Evolutionary conservation across 1,284 basidiomycete species (phyloP).

Genomic region (Pulchroboletus neoregius): DNA sequence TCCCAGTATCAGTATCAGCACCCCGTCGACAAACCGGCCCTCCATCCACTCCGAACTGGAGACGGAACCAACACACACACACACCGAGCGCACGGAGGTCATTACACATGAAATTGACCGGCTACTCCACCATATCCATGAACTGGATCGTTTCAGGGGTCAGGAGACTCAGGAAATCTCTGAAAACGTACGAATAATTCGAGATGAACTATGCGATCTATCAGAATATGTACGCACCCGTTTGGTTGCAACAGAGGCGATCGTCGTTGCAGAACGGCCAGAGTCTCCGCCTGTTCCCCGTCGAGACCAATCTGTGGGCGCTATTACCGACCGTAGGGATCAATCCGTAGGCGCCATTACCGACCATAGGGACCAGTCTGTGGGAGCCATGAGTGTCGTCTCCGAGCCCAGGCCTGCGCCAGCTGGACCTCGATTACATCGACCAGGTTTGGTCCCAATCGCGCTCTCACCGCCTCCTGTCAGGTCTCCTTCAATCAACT

Average conservation of each 20-base stretch:
- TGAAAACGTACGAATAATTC: conserved; percentile 57
- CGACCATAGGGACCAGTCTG: conserved; percentile 38
- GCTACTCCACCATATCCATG: conserved; percentile 61
- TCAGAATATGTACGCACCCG: conserved; percentile 40
- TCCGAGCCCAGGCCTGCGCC: conserved; percentile 27
- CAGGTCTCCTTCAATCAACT: conserved; percentile 46
- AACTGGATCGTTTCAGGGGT: conserved; percentile 53
- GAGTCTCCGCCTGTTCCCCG: conserved; percentile 29
- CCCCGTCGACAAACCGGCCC: conserved; percentile 55
- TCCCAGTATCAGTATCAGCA: conserved; percentile 56
- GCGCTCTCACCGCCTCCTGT: conserved; percentile 40
- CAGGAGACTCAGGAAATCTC: conserved; percentile 58
- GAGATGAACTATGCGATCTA: conserved; percentile 58
- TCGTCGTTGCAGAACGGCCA: conserved; percentile 14
- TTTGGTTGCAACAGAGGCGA: conserved; percentile 23
- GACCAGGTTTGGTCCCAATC: conserved; percentile 21
- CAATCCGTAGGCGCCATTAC: conserved; percentile 36
- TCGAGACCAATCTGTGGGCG: conserved; percentile 43
- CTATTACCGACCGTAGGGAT: conserved; percentile 21
- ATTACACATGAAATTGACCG: conserved; percentile 64
- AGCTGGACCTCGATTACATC: conserved; percentile 26
- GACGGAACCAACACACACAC: conserved; percentile 39
- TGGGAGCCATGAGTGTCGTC: conserved; percentile 33
- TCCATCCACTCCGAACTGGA: conserved; percentile 55
- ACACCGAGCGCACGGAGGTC: conserved; percentile 37